These are phyloP conservation scores for Gremmenia infestans DNA, from an alignment of 2,329 filamentous ascomycete genomes.

Conservation along the genomic window DNA sequence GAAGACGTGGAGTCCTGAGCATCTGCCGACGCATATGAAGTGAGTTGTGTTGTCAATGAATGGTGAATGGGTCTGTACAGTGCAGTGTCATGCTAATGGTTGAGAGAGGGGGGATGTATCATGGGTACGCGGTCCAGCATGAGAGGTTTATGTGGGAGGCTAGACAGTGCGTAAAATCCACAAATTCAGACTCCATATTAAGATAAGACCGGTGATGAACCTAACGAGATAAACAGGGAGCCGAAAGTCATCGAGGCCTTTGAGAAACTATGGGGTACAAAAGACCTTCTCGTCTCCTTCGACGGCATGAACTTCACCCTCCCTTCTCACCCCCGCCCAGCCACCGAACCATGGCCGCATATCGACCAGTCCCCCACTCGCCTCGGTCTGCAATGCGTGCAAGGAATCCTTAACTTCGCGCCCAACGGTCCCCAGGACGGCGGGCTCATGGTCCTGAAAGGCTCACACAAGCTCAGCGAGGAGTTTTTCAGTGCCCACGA, in stretches of 20 bases:
- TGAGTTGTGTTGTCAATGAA: neutral
- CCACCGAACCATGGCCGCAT: constrained; percentile 35
- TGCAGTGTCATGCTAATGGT: neutral
- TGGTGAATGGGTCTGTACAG: too few species aligned
- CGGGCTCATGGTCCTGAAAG: constrained; percentile 31
- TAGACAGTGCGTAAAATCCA: constrained; percentile 7
- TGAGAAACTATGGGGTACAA: constrained; percentile 36
- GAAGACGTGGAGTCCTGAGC: constrained; percentile 31
- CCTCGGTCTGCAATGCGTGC: constrained; percentile 39
- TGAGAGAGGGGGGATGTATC: constrained; percentile 36
- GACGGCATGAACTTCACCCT: constrained; percentile 40
- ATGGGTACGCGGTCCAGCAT: constrained; percentile 35
- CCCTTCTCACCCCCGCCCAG: constrained; percentile 1
- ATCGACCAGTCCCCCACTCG: constrained; percentile 35
- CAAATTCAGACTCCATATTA: too few species aligned
- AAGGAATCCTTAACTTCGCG: constrained; percentile 40
- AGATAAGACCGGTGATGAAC: too few species aligned
- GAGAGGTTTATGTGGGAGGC: constrained; percentile 38
- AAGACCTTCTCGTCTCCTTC: constrained; percentile 42
- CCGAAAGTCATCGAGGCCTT: constrained; percentile 36
- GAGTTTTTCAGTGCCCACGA: constrained; percentile 23
- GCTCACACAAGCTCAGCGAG: constrained; percentile 27
- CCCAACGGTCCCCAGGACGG: constrained; percentile 32
- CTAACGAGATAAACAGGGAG: constrained; percentile 21
- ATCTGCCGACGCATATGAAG: constrained; percentile 26